Evolutionary conservation across 371 early-diverging fungal species (phyloP).

Genomic region (Rhizopus stolonifer): DNA sequence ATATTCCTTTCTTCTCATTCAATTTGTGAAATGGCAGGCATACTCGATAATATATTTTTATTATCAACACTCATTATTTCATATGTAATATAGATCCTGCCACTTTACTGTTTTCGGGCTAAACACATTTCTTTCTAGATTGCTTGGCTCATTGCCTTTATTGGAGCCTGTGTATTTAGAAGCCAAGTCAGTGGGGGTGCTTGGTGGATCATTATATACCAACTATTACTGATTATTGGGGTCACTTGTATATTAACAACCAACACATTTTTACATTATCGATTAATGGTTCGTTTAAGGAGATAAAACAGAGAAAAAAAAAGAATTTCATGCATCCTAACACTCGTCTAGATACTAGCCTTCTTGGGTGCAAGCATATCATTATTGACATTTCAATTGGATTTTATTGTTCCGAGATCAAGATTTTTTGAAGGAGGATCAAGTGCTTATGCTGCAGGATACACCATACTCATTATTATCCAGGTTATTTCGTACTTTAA

Average conservation of each 20-base stretch:
- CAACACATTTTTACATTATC: constrained; percentile 33
- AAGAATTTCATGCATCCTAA: neutral
- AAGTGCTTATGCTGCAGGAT: constrained; percentile 40
- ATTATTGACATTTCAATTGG: constrained; percentile 31
- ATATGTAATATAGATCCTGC: constrained; percentile 7
- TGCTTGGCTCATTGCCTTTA: constrained; percentile 46
- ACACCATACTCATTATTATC: constrained; percentile 40
- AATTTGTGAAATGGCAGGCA: constrained; percentile 14
- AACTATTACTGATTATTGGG: constrained; percentile 33
- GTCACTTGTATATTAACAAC: constrained; percentile 22
- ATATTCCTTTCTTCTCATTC: constrained; percentile 4
- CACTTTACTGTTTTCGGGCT: no score
- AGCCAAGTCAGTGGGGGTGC: constrained; percentile 19
- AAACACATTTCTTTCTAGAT: no score
- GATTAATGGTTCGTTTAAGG: constrained; percentile 30
- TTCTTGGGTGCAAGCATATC: constrained; percentile 44
- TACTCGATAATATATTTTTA: constrained; percentile 36
- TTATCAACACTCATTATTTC: constrained; percentile 31
- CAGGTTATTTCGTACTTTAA: constrained; percentile 20
- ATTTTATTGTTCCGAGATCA: constrained; percentile 17
- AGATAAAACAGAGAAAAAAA: neutral
- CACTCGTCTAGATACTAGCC: constrained; percentile 31
- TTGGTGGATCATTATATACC: constrained; percentile 49
- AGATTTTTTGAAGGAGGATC: constrained; percentile 13
- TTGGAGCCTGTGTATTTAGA: constrained; percentile 35